Evolutionary conservation across 2,329 filamentous ascomycete genomes (phyloP).

Genomic region (Exophiala dermatitidis): DNA sequence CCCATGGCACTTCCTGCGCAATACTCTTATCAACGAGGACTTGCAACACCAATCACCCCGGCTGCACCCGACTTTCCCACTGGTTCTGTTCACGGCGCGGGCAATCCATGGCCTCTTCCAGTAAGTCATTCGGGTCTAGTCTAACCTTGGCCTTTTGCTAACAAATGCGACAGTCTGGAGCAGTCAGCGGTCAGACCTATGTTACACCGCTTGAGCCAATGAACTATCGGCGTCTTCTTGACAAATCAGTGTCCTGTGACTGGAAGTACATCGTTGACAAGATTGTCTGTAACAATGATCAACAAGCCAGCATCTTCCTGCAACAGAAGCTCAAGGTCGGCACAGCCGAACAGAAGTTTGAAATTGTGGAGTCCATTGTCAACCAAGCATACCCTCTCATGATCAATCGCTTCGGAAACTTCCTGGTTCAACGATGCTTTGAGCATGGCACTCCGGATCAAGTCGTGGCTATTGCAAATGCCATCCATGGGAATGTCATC

Average conservation of each 20-base stretch:
- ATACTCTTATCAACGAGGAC: conserved; percentile 25
- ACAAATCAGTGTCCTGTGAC: conserved; percentile 94
- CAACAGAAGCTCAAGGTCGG: conserved; percentile 98
- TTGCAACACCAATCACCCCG: conserved; percentile 17
- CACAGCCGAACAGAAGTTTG: conserved; percentile 89
- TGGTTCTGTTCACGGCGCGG: conserved; percentile 12
- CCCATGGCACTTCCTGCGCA: conserved; percentile 15
- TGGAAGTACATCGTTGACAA: conserved; percentile 99
- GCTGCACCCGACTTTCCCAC: conserved; percentile 16
- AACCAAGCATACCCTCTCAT: conserved; percentile 90
- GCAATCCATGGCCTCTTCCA: conserved; percentile 28
- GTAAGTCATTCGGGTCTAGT: conserved; percentile 11
- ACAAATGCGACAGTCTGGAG: conserved; percentile 37
- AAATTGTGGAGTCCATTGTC: conserved; percentile 94
- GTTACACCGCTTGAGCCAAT: conserved; percentile 81
- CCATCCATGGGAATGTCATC: conserved; percentile 88
- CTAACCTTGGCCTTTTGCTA: not conserved
- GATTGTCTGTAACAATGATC: conserved; percentile 98
- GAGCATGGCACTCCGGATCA: conserved; percentile 95
- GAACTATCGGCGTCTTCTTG: conserved; percentile 90
- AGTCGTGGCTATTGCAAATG: conserved; percentile 86
- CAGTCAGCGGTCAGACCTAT: conserved; percentile 64
- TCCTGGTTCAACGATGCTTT: conserved; percentile 96
- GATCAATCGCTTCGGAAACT: conserved; percentile 98
- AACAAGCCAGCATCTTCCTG: conserved; percentile 96